Base-by-base conservation (phyloP, 306 rosid species). In the Trifolium pratense region DNA sequence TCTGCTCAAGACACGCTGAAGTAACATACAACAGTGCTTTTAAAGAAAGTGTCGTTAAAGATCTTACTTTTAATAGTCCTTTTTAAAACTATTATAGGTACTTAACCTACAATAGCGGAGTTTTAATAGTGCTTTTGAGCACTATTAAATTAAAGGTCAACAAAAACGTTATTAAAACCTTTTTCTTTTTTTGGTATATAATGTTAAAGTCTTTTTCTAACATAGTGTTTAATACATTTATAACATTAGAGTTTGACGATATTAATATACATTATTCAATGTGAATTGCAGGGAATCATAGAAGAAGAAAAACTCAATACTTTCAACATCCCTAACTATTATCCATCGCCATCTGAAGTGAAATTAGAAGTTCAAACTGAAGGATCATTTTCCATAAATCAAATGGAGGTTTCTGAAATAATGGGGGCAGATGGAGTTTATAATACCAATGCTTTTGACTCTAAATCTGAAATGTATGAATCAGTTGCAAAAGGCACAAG, bases 321-420 rank as follows among this genome's bases (percentile, higher is more conserved):
- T 6, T 87, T 84, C 75, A 87, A 84, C 65, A 67, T 84, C 31
- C 87, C 84, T 32, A 70, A 55, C 0, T 87, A 87, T 66, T 77
- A 78, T 3, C 91, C 91, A 59, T 84, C 82, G 0, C 76, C 80
- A 10, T 58, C 68, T 14, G 88, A 87, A 68, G 56, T 87, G 9
- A 71, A 74, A 77, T 21, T 7, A 8, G 84, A 74, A 73, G 80
- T 84, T 49, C 0, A 25, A 0, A 87, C 65, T n/a, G 85, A 82
- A 71, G 84, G 84, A 3, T 84, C 87, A 0, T 84, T 87, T 53
- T 15, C n/a, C 21, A 51, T 80, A 5, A 75, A 71, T 31, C 29
- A 6, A 6, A 15, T 68, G 0, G 76, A 84, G 23, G 74, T 77
- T 2, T 70, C 75, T 5, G 80, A 75, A 58, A 80, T 87, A 21